Evolutionary conservation across 2,329 filamentous ascomycete genomes (phyloP), one percentile per base, ranked within the genome.

Genomic region (Colletotrichum tabaci): DNA sequence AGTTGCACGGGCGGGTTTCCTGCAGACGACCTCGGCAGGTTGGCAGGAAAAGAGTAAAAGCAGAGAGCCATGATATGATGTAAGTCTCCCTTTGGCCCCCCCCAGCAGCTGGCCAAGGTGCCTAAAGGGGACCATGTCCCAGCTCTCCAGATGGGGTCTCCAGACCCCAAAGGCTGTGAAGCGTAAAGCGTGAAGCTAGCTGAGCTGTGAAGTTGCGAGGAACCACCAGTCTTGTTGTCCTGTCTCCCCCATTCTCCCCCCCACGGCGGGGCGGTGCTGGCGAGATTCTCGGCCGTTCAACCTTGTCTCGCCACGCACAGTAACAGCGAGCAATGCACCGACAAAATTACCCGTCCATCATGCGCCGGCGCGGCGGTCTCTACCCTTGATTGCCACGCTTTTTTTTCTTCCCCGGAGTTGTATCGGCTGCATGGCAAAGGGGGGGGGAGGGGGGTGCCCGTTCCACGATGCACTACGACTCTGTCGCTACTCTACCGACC

Each of bases 301-400:
- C 64, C 68, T 50, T 67, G 68, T 56, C 35, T 38, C 40, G 44
- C 67, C 67, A 53, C 50, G 58, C 26, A 18, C n/a, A 58, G 46
- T 71, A 68, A 68, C 64, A 71, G 65, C 68, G 68, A 71, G 58
- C 68, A 71, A 71, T 68, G 65, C 44, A 23, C 65, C 68, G 68
- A 46, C 9, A 58, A 68, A 64, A 71, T 68, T 68, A 55, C 65
- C 46, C 50, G 53, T 44, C 66, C 68, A 42, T 71, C 68, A 68
- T 68, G 68, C 65, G 65, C 52, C 50, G 35, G 21, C 23, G n/a
- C 18, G 16, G 30, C 13, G 52, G 9, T 60, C 30, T 40, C 57
- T 40, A 47, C 26, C 52, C 47, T 49, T 58, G 16, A 23, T 47
- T 35, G n/a, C 57, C 57, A 50, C 50, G 40, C 40, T 26, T 30